phyloP scores from a whole-genome alignment of 1,284 basidiomycete genomes.

The Austropuccinia psidii region DNA sequence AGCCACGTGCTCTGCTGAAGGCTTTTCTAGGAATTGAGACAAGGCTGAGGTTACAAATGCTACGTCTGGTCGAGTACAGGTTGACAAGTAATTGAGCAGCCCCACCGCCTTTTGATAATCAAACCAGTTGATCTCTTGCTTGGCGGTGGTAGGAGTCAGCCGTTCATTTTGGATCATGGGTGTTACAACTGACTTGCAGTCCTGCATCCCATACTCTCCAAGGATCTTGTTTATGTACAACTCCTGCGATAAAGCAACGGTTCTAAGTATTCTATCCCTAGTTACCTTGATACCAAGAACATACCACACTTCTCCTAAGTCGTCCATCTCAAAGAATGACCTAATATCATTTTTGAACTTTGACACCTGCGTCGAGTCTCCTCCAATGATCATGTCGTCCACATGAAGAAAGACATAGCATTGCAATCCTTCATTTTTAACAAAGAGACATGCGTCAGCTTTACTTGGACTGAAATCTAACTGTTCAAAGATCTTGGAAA shows the following conservation, averaged over 20 bases:
- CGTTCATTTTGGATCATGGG: background rate
- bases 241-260: background rate
- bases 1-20: too few species aligned
- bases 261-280: background rate
- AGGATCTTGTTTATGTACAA: background rate
- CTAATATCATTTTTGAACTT: constrained; percentile 3
- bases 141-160: too few species aligned
- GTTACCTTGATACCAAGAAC: background rate
- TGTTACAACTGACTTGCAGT: background rate
- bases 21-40: too few species aligned
- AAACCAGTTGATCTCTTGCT: too few species aligned
- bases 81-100: background rate
- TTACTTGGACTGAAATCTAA: background rate
- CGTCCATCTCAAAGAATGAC: background rate
- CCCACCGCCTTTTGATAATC: background rate
- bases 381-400: constrained; percentile 2
- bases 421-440: background rate
- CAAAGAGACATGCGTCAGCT: background rate
- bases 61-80: too few species aligned
- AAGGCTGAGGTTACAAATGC: too few species aligned
- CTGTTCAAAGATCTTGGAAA: background rate
- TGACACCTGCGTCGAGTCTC: background rate
- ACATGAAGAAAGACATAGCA: constrained; percentile 21
- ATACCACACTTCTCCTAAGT: background rate
- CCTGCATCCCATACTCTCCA: background rate